Evolutionary conservation across 805 yeast genomes (phyloP).

Genomic region (Myxozyma mucilagina): DNA sequence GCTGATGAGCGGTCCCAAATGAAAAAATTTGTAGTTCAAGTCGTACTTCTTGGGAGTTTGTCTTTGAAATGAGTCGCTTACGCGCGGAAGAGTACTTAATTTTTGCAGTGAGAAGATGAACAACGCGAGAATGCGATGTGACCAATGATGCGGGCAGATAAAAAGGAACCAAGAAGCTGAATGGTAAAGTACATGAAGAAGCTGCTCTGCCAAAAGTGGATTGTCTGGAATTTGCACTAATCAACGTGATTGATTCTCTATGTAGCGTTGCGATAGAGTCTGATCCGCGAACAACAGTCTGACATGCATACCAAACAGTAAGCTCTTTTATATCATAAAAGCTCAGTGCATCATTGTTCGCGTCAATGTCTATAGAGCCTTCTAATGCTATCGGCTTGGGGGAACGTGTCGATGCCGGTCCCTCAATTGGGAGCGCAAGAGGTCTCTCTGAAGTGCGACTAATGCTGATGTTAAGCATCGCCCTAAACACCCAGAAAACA

Average conservation of each 20-base stretch:
- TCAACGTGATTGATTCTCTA: not conserved
- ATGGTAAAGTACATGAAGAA: not conserved
- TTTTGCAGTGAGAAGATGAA: slow-evolving; percentile 11
- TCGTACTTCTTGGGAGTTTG: not conserved
- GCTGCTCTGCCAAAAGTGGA: too few species aligned
- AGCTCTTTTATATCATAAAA: not conserved
- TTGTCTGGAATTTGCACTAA: not conserved
- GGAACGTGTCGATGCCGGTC: too few species aligned
- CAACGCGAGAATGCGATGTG: slow-evolving; percentile 4
- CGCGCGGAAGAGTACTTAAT: slow-evolving; percentile 1
- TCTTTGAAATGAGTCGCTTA: not conserved
- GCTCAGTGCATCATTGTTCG: not conserved
- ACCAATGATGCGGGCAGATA: slow-evolving; percentile 14
- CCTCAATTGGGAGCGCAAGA: too few species aligned
- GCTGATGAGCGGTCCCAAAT: not conserved
- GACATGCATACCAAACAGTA: not conserved
- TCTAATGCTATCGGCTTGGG: too few species aligned
- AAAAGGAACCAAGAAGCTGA: not conserved
- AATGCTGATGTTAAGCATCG: too few species aligned
- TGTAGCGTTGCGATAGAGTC: not conserved
- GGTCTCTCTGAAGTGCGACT: too few species aligned
- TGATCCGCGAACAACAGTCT: not conserved
- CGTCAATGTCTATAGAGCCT: too few species aligned
- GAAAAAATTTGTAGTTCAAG: not conserved
- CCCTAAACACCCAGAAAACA: too few species aligned